Conservation (phyloP, 495 filamentous ascomycete species). For the Aspergillus baeticus region DNA sequence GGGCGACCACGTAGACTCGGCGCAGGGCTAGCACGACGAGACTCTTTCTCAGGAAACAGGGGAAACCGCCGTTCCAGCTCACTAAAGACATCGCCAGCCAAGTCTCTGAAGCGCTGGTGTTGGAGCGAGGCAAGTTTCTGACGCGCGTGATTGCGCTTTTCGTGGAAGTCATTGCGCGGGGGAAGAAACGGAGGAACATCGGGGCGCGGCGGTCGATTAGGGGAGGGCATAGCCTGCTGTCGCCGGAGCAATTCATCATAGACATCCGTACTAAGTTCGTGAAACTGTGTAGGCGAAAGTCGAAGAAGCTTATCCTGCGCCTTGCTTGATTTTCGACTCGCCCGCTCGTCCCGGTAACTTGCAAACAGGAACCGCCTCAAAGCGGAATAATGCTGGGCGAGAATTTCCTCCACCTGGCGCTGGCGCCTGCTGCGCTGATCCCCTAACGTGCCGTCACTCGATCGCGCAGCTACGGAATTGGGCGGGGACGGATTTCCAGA, state of each 20-base stretch:
- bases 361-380: slow-evolving; percentile 72
- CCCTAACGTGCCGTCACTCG: slow-evolving; percentile 66
- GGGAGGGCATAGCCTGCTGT: slow-evolving; percentile 62
- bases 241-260: slow-evolving; percentile 92
- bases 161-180: slow-evolving; percentile 86
- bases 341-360: slow-evolving; percentile 70
- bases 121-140: slow-evolving; percentile 90
- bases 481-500: slow-evolving; percentile 80
- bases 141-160: slow-evolving; percentile 93
- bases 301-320: slow-evolving; percentile 91
- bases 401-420: slow-evolving; percentile 60
- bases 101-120: slow-evolving; percentile 77
- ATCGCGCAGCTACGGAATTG: slow-evolving; percentile 74
- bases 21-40: slow-evolving; percentile 67
- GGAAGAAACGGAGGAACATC: slow-evolving; percentile 69
- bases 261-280: slow-evolving; percentile 95
- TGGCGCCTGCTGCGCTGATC: slow-evolving; percentile 57
- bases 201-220: slow-evolving; percentile 49
- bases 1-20: slow-evolving; percentile 52
- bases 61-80: slow-evolving; percentile 92
- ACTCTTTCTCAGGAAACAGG: slow-evolving; percentile 65
- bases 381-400: slow-evolving; percentile 79
- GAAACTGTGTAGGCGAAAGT: slow-evolving; percentile 87
- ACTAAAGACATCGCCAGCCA: slow-evolving; percentile 94
- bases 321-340: slow-evolving; percentile 73